phyloP scores from a whole-genome alignment of 2,329 filamentous ascomycete genomes.

The Fusarium pseudonygamai region DNA sequence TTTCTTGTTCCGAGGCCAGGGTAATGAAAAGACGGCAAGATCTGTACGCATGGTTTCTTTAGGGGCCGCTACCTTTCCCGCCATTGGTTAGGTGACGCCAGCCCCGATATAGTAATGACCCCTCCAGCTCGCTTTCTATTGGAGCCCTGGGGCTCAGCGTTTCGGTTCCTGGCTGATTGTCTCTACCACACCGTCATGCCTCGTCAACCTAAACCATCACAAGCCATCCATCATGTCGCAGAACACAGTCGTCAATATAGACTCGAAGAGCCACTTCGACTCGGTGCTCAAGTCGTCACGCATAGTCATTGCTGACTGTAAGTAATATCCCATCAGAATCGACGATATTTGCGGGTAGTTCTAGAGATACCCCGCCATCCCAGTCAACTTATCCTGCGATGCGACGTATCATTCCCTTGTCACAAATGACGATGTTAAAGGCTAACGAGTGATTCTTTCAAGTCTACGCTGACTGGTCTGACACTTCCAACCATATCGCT shows the following conservation, averaged over 20 bases:
- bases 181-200: conserved; percentile 39
- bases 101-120: conserved; percentile 45
- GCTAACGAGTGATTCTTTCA: conserved; percentile 28
- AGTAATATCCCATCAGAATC: conserved; percentile 51
- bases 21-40: not conserved
- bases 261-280: conserved; percentile 71
- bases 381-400: conserved; percentile 17
- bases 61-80: not conserved
- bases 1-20: not conserved
- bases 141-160: conserved; percentile 32
- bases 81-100: conserved; percentile 36
- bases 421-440: not conserved
- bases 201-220: conserved; percentile 27
- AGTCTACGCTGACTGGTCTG: conserved; percentile 93
- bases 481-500: conserved; percentile 83
- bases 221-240: conserved; percentile 45
- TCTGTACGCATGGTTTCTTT: not conserved
- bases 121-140: conserved; percentile 36
- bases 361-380: conserved; percentile 34
- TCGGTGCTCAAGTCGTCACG: conserved; percentile 74
- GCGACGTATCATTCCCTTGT: conserved; percentile 16
- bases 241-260: conserved; percentile 44
- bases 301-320: conserved; percentile 90
- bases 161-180: conserved; percentile 27
- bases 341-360: not conserved